Evolutionary conservation across 768 basidiomycete species (phyloP), one percentile per base, ranked within the genome.

Genomic region (Mycena epipterygia): DNA sequence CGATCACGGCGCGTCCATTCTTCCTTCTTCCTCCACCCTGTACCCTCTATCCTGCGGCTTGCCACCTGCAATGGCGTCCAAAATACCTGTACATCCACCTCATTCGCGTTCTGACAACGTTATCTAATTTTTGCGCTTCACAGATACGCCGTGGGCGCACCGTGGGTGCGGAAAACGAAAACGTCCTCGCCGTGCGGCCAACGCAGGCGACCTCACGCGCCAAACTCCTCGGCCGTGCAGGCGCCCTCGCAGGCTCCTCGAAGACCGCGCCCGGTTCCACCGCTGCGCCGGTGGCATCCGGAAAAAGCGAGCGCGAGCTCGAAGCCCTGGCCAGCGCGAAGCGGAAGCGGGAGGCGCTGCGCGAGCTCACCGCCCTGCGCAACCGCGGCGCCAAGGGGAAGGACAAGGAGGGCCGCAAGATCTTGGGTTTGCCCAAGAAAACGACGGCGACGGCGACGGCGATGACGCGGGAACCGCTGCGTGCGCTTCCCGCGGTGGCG

Each of bases 61-160:
- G 35, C 49, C 61, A 52, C 17, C 44, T 51, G 14, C 14, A 39
- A 73, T 73, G 72, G 68, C 72, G 17, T 73, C 72, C 42, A 61
- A 48, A 23, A 73, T 73, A 46, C 68, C 68, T 5, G 72, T 73
- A 30, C 3, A 56, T 35, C 9, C 0, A 25, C 32, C 42, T 52
- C n/a, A n/a, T n/a, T n/a, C n/a, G 6, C 37, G 39, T 6, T 14
- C n/a, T 37, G 7, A 3, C 21, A 5, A 17, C 29, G 23, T 14
- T 21, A 17, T n/a, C 58, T 23, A 1, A 56, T 25, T 53, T 51
- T 53, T 44, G 27, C 30, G 3, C 41, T 16, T 39, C 25, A 37
- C 27, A 73, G 72, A 67, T 73, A 30, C 72, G 68, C 29, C 72
- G 64, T 49, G 32, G 29, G 25, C 72, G 72, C 27, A 70, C 72